Evolutionary conservation across 495 filamentous ascomycete genomes (phyloP), one percentile per base, ranked within the genome.

Genomic region (Aspergillus baeticus): DNA sequence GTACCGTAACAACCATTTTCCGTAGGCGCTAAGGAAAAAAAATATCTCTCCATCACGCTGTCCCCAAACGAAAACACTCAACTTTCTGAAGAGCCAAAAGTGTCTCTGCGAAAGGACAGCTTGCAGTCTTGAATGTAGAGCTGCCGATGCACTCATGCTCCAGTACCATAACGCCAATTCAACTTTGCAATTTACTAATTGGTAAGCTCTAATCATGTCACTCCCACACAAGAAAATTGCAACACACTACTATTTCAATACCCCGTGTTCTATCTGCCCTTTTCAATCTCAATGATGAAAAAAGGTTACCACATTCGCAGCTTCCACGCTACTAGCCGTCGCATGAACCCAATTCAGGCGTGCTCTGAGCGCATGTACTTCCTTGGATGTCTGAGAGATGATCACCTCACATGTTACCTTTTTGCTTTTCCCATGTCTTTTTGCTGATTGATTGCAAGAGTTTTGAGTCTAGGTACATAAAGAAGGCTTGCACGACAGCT

Each of bases 221-320:
- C 8, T 29, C 26, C 26, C n/a, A n/a, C n/a, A n/a, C n/a, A n/a
- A n/a, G n/a, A n/a, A n/a, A n/a, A n/a, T n/a, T n/a, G n/a, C 39
- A 46, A 20, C 22, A 17, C 42, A 31, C 35, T 15, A 8, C 13
- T n/a, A 1, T 20, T 14, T 7, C 2, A 1, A 1, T 11, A 6
- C 11, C 21, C n/a, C 15, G 11, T 13, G 44, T 22, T 18, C 43
- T 21, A n/a, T 31, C 42, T 34, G 10, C 14, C 1, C 35, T 23
- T 35, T 4, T 38, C 50, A 31, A 58, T 63, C 57, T 63, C 69
- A 57, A 77, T 77, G 76, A 79, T 79, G 74, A 79, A 77, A 77
- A n/a, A 72, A 29, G 43, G 63, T 72, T 76, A 69, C 76, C 71
- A 75, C 73, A 77, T 79, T 79, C 76, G 76, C 76, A 79, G 76